Evolutionary conservation across 1,139 yeast genomes (phyloP), one percentile per base, ranked within the genome.

Genomic region (Lodderomyces orthopsilosis): DNA sequence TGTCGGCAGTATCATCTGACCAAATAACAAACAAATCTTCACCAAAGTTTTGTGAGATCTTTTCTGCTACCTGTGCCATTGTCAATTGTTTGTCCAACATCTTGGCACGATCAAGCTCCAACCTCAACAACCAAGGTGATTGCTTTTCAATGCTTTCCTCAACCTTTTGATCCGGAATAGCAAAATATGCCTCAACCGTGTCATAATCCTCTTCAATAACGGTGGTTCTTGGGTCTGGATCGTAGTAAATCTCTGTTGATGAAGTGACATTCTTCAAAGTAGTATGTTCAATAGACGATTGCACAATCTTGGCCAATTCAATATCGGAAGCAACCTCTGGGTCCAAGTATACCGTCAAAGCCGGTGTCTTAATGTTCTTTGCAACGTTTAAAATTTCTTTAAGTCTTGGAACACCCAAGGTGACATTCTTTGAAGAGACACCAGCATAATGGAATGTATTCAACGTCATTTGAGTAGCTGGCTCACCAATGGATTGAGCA

Each of bases 401-500:
- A 68, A 94, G 79, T 77, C 99, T 95, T 53, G 99, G 99, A 62
- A 94, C 98, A 81, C 99, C 99, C 57, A 95, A 81, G 4, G 99
- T 94, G 48, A 94, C 98, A 66, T 94, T 94, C 83, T 93, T 94
- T 9, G 98, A 91, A 34, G 98, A 93, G 50, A 94, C 98, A 86
- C 99, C 99, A 24, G 99, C 99, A 76, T 91, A 94, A 76, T 94
- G 99, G 96, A 94, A 94, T 56, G 99, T 93, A 64, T 93, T 93
- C 70, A 93, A 79, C 0, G 99, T 93, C 99, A 93, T 93, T 70
- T 93, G 99, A 22, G 99, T 93, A 22, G 98, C 98, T 41, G 99
- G 99, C 66, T 93, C 99, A 74, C 99, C 99, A 72, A 93, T 93
- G 38, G 97, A 90, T 73, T 93, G 99, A 1, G 99, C 98, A 44